A percentile compares a stretch with the other conserved stretches of the same genome.
These are phyloP conservation scores for Pythium diclinum DNA, from an alignment of 352 stramenopile species.

Conservation along the genomic window DNA sequence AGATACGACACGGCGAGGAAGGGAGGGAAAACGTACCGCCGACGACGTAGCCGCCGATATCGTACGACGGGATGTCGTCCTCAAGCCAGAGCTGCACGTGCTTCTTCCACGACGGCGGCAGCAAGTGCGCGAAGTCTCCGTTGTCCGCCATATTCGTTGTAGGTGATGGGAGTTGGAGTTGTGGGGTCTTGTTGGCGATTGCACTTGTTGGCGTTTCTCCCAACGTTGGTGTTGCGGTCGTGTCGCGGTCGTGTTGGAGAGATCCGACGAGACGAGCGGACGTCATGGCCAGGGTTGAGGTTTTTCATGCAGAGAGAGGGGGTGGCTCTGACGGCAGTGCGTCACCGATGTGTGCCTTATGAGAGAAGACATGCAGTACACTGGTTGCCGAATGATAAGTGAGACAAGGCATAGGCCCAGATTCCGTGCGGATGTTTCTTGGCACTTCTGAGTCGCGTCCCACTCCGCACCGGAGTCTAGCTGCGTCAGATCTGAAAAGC, in stretches of 20 bases:
- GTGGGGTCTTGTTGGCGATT: not conserved
- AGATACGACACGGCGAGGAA: not conserved
- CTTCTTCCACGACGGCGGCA: constrained; percentile 82
- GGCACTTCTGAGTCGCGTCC: not conserved
- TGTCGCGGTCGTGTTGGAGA: not conserved
- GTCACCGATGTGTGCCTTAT: not conserved
- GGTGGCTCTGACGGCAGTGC: not conserved
- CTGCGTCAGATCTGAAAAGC: not conserved
- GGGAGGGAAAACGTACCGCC: constrained; percentile 47
- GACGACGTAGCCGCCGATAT: constrained; percentile 98
- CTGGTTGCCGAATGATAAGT: not conserved
- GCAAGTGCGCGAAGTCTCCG: constrained; percentile 55
- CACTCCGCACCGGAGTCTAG: not conserved
- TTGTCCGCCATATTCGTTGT: constrained; percentile 19
- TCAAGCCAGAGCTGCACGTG: constrained; percentile 93
- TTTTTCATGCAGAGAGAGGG: not conserved
- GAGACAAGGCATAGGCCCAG: not conserved
- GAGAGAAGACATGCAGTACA: not conserved
- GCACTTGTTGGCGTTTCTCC: constrained; percentile 1
- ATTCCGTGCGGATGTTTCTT: not conserved
- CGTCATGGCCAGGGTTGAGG: not conserved
- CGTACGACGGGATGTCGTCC: constrained; percentile 96
- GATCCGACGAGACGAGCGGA: not conserved
- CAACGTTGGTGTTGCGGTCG: constrained; percentile 6
- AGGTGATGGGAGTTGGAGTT: not conserved